These are phyloP conservation scores for Mycocentrospora acerina DNA, from an alignment of 2,329 filamentous ascomycete genomes.

Conservation along the genomic window DNA sequence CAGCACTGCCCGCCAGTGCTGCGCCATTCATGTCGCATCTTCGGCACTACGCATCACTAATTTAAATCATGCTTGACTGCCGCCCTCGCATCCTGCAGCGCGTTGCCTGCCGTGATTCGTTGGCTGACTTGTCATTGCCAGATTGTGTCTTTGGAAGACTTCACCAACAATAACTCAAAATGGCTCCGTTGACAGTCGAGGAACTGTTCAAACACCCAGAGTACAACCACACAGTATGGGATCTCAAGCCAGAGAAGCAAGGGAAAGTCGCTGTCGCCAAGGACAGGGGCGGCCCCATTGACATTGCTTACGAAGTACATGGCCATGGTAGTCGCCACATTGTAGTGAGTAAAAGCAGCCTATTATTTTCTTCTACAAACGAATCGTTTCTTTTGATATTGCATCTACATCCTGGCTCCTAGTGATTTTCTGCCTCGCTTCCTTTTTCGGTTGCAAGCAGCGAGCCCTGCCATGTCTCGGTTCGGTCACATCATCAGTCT, in stretches of 20 bases:
- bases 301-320: conserved; percentile 79
- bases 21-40: conserved; percentile 21
- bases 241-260: conserved; percentile 64
- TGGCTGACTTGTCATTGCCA: conserved; percentile 8
- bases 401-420: conserved; percentile 25
- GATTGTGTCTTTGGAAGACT: too few species aligned
- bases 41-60: conserved; percentile 5
- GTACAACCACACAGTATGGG: conserved; percentile 67
- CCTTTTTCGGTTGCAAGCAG: conserved; percentile 7
- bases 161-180: conserved; percentile 3
- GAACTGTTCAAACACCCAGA: conserved; percentile 67
- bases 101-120: conserved; percentile 1
- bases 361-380: conserved; percentile 17
- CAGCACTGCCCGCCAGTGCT: conserved; percentile 8
- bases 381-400: conserved; percentile 14
- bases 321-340: conserved; percentile 71
- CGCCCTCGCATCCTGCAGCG: background rate
- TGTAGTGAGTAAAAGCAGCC: conserved; percentile 59
- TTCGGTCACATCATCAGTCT: conserved; percentile 41
- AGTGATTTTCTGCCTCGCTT: conserved; percentile 5
- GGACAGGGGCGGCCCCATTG: conserved; percentile 71
- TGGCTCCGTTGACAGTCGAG: conserved; percentile 51
- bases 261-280: conserved; percentile 67
- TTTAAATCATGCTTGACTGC: conserved; percentile 2
- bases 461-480: conserved; percentile 32